Conservation (phyloP, 2,329 filamentous ascomycete genomes). For the Ceratocystis papillata region DNA sequence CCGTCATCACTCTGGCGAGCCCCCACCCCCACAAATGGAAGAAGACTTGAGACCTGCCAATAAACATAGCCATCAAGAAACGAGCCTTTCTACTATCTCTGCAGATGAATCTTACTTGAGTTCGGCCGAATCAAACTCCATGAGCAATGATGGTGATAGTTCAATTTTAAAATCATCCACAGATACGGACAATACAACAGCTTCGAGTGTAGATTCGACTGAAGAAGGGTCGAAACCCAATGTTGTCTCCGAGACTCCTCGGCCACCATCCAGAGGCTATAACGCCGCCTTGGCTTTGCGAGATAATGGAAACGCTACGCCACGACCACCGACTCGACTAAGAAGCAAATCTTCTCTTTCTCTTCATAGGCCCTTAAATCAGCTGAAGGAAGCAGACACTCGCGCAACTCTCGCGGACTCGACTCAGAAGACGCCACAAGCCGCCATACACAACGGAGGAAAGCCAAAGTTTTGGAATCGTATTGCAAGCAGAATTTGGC, state of each 20-base stretch:
- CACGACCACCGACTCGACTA: slow-evolving; percentile 9
- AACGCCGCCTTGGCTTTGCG: slow-evolving; percentile 15
- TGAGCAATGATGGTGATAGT: slow-evolving; percentile 6
- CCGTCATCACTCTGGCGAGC: background rate
- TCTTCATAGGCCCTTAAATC: background rate
- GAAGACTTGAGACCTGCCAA: background rate
- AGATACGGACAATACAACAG: background rate
- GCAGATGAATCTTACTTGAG: slow-evolving; percentile 1
- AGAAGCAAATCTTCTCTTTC: slow-evolving; percentile 13
- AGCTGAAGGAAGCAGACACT: background rate
- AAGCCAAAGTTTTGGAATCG: slow-evolving; percentile 22
- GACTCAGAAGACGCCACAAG: background rate
- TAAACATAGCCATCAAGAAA: background rate
- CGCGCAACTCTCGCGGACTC: background rate
- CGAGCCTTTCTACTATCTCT: background rate
- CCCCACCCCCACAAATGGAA: background rate
- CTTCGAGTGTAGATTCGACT: background rate
- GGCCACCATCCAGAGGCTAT: slow-evolving; percentile 11
- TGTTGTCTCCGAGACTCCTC: background rate
- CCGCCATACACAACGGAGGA: slow-evolving; percentile 15
- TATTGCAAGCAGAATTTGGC: slow-evolving; percentile 20
- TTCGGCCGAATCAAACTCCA: slow-evolving; percentile 2
- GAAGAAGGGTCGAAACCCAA: background rate
- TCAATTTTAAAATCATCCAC: background rate
- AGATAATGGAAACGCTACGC: slow-evolving; percentile 12